Evolutionary conservation across 352 stramenopile species (phyloP), one percentile per base, ranked within the genome.

Genomic region (Phytophthora uliginosa): DNA sequence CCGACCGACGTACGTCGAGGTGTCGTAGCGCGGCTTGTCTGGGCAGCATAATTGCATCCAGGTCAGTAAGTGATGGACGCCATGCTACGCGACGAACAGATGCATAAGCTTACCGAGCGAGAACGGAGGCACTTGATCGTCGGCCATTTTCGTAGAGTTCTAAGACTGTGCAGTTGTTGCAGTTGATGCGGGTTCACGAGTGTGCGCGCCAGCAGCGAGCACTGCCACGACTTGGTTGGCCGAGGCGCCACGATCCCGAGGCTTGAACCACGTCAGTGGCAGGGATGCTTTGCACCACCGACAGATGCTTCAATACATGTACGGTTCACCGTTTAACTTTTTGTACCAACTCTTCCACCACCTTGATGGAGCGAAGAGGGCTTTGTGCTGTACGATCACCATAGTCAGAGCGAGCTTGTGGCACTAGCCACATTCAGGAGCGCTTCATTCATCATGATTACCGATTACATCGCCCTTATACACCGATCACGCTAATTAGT

Each of bases 1-100:
- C 28, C 91, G 86, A 51, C 91, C 91, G 56, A 82, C 81, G 77
- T 97, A 97, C 45, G 89, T 96, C 57, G 87, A 93, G 71, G 94
- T 91, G 67, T 97, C 91, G 67, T 95, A 93, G 62, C 85, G 82
- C 34, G 89, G 87, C 53, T 84, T 83, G 66, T 93, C 86, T 93
- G 48, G 17, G 40, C 13, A 7, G 9, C 33, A 47, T 18, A 26
- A 55, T 55, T 38, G 47, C 9, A 40, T 18, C 9, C 62, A 36
- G 26, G 34, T 26, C 22, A 31, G 20, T 62, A 26, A 33, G 36
- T 63, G 38, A 60, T 50, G 12, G 33, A n/a, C 26, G 38, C 18
- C 1, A 28, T 60, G 50, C 13, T 45, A 18, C 18, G 13, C 38
- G 12, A 45, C 28, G 28, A 31, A 31, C 28, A 55, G 42, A 50